Conservation (phyloP, 2,329 filamentous ascomycete species). For the Diaporthe batatas region DNA sequence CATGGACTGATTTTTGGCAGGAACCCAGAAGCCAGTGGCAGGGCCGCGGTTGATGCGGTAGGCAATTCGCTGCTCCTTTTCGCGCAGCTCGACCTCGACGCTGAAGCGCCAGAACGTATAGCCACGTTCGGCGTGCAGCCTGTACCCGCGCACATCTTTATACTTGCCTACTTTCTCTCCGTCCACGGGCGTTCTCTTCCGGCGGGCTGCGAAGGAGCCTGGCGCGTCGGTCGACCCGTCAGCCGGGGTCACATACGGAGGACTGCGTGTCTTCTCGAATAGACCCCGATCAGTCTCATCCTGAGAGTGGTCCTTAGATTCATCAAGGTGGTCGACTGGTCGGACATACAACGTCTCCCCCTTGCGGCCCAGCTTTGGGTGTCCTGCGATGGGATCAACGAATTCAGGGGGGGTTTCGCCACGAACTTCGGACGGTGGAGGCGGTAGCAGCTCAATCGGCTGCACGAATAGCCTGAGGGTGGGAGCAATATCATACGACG, state of each 20-base stretch:
- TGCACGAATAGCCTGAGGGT: constrained; percentile 88
- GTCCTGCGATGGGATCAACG: constrained; percentile 88
- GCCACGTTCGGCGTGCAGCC: constrained; percentile 86
- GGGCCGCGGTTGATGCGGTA: constrained; percentile 96
- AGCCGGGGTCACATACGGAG: constrained; percentile 59
- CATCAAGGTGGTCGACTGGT: constrained; percentile 87
- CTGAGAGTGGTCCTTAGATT: constrained; percentile 81
- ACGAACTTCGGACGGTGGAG: constrained; percentile 78
- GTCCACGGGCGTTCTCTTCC: constrained; percentile 70
- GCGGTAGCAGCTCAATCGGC: constrained; percentile 83
- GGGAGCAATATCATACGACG: constrained; percentile 84
- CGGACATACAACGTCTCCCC: constrained; percentile 90
- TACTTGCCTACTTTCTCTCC: constrained; percentile 86
- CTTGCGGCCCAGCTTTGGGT: constrained; percentile 86
- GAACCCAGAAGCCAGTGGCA: constrained; percentile 93
- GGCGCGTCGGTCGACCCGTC: constrained; percentile 62
- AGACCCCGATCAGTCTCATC: constrained; percentile 86
- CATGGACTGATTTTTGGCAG: constrained; percentile 86
- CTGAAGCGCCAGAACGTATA: constrained; percentile 98
- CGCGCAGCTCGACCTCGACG: constrained; percentile 87
- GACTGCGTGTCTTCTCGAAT: constrained; percentile 76
- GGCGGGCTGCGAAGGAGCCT: constrained; percentile 66
- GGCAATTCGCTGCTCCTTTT: constrained; percentile 85
- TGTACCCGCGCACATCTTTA: constrained; percentile 84
- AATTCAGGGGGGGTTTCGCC: constrained; percentile 82